Base-by-base conservation (phyloP, 495 filamentous ascomycete species). In the Amphirosellinia nigrospora region DNA sequence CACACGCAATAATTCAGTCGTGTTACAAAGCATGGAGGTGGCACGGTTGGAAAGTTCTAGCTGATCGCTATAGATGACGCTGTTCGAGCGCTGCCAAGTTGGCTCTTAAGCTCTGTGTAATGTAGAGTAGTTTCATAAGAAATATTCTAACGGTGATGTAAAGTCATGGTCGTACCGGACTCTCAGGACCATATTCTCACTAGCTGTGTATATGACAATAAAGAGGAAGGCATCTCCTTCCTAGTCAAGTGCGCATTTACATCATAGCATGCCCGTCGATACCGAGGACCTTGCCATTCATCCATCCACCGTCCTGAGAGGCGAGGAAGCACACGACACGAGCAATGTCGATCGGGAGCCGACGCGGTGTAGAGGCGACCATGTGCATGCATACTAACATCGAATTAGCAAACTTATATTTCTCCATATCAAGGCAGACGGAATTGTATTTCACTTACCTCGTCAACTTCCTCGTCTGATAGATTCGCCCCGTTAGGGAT, bases 321-420 rank as follows among this genome's bases (percentile, higher is more conserved):
- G 87, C 87, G 55, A 91, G 81, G 82, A 90, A 91, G 78, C 82
- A 85, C 50, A 89, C 88, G 26, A 89, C 88, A 64, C 88, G 87
- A 55, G 89, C 89, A 69, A 90, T 86, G 68, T 91, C 89, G 76
- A 86, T 83, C 64, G 88, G 88, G 68, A 89, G 84, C 86, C 89
- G 60, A 89, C 87, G 64, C 89, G 85, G 78, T 83, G 82, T 64
- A 89, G 78, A 19, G 89, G 89, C 38, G 86, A 89, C 83, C 84
- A 86, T 55, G 81, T 84, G 36, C 83, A 82, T 69, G 88, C 88
- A 67, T 75, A 83, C 82, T 83, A 61, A 3, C 23, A 48, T 26
- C n/a, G 34, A 41, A 13, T 60, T 39, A 68, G 66, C 30, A 52
- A 48, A 32, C 26, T 38, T 4, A 41, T 26, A 21, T 55, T 56